Conservation (phyloP, 139 green algal genomes). For the Nannochloris sp. region DNA sequence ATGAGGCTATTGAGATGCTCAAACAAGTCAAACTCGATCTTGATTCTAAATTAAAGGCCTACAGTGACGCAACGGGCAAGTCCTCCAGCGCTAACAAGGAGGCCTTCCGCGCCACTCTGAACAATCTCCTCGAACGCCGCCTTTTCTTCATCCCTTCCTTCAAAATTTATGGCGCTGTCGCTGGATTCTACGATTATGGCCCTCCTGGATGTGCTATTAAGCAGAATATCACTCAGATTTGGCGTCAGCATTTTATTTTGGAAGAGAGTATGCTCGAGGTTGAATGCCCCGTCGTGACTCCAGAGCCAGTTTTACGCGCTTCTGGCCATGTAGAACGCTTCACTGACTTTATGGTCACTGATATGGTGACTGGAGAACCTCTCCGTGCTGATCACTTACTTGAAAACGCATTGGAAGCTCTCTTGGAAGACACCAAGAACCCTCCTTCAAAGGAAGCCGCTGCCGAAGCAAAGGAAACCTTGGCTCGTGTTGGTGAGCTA, state of each 20-base stretch:
- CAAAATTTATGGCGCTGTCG: conserved; percentile 96
- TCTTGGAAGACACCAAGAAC: conserved; percentile 69
- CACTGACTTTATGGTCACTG: conserved; percentile 96
- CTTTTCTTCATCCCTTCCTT: conserved; percentile 97
- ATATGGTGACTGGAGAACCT: conserved; percentile 80
- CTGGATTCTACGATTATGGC: conserved; percentile 97
- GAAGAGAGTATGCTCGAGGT: conserved; percentile 98
- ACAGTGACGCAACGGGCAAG: conserved; percentile 55
- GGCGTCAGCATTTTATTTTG: conserved; percentile 95
- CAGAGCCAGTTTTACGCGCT: conserved; percentile 87
- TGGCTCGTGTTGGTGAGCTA: conserved; percentile 83
- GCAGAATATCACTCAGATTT: conserved; percentile 84
- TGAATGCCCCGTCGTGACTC: conserved; percentile 96
- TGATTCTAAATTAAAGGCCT: conserved; percentile 60
- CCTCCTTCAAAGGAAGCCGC: conserved; percentile 31
- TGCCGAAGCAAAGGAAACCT: conserved; percentile 55
- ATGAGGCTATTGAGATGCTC: conserved; percentile 77
- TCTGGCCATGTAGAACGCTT: conserved; percentile 97
- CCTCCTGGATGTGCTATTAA: conserved; percentile 96
- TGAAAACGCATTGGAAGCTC: conserved; percentile 68
- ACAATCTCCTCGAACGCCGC: conserved; percentile 74
- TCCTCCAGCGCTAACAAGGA: conserved; percentile 60
- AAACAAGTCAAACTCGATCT: conserved; percentile 78
- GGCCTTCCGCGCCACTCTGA: conserved; percentile 66
- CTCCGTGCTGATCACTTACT: conserved; percentile 94